Evolutionary conservation across 805 yeast species (phyloP).

Genomic region (Saccharomycopsis schoenii): DNA sequence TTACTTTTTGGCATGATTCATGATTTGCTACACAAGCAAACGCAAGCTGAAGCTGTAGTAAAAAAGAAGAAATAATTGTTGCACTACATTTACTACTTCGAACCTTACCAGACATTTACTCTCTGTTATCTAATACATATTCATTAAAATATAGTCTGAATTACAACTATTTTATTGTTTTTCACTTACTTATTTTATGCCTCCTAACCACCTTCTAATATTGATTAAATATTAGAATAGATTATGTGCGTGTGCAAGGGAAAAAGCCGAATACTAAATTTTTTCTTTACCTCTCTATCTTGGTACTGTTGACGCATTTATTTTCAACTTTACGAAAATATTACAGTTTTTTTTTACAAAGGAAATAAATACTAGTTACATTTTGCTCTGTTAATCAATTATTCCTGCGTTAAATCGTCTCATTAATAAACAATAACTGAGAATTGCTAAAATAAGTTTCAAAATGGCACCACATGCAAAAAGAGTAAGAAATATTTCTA

Average conservation of each 20-base stretch:
- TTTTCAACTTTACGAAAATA: too few species aligned
- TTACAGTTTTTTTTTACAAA: too few species aligned
- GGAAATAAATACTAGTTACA: too few species aligned
- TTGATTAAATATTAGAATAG: background rate
- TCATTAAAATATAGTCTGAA: background rate
- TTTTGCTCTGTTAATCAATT: too few species aligned
- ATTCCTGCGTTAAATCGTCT: too few species aligned
- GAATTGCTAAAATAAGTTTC: background rate
- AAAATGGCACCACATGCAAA: slow-evolving; percentile 18
- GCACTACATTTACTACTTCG: too few species aligned
- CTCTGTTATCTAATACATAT: background rate
- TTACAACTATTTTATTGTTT: too few species aligned
- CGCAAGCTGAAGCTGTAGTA: too few species aligned
- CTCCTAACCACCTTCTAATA: too few species aligned
- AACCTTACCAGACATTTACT: too few species aligned
- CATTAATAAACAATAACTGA: background rate
- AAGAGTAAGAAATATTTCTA: slow-evolving; percentile 39
- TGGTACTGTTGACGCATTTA: background rate
- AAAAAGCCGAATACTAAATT: background rate
- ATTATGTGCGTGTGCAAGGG: background rate
- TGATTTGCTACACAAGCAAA: background rate
- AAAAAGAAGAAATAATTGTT: background rate
- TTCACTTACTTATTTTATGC: too few species aligned
- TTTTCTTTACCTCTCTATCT: too few species aligned
- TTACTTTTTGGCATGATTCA: slow-evolving; percentile 2